A percentile compares a stretch with the other conserved stretches of the same genome.
Evolutionary conservation across 2,329 filamentous ascomycete genomes (phyloP).

Genomic region (Talaromyces amestolkiae): DNA sequence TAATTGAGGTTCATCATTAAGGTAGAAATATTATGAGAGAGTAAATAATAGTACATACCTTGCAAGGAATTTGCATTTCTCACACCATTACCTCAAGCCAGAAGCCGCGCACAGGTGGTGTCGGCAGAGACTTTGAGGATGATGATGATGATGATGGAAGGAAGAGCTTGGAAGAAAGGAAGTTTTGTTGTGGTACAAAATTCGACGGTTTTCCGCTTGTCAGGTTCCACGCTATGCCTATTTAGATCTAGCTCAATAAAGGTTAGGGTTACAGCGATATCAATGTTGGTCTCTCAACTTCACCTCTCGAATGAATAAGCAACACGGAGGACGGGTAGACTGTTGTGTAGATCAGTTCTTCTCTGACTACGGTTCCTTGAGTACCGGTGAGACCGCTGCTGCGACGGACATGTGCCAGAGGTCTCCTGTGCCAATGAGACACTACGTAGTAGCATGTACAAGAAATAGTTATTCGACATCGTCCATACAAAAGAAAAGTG

Average conservation of each 20-base stretch:
- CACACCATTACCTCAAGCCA: constrained; percentile 17
- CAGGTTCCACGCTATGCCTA: neutral
- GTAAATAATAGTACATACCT: constrained; percentile 16
- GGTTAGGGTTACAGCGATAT: neutral
- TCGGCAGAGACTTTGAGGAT: neutral
- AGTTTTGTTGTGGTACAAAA: constrained; percentile 6
- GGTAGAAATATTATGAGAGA: neutral
- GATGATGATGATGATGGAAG: neutral
- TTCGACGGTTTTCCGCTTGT: constrained; percentile 2
- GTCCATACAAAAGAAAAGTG: neutral
- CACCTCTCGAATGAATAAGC: neutral
- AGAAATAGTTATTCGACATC: neutral
- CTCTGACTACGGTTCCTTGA: neutral
- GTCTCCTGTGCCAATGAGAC: neutral
- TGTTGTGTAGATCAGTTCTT: neutral
- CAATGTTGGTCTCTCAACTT: neutral
- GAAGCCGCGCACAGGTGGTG: constrained; percentile 13
- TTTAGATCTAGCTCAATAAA: neutral
- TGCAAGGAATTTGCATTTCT: constrained; percentile 20
- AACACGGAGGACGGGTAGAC: neutral
- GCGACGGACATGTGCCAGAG: neutral
- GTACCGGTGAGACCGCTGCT: neutral
- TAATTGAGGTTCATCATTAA: constrained; percentile 60
- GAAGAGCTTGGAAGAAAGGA: neutral
- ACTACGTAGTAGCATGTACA: neutral